Conservation (phyloP, 345 rosid species). For the Ailanthus altissimus region DNA sequence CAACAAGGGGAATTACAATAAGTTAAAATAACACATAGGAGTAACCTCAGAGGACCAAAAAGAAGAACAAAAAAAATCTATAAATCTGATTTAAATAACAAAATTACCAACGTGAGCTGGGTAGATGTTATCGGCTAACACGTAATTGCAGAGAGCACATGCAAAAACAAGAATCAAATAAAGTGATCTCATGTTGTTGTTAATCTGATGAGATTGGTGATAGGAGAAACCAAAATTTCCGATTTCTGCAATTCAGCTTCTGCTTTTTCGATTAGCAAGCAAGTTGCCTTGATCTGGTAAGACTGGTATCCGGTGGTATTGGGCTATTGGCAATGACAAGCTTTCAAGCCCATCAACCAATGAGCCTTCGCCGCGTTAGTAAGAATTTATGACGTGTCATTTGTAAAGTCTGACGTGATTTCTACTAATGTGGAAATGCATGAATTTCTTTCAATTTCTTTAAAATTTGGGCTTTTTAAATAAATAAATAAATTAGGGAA, state of each 20-base stretch:
- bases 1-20: too few species aligned
- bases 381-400: too few species aligned
- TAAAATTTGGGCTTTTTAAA: too few species aligned
- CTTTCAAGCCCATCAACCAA: conserved; percentile 19
- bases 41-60: background rate
- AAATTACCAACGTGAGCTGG: conserved; percentile 61
- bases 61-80: background rate
- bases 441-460: too few species aligned
- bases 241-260: background rate
- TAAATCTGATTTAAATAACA: background rate
- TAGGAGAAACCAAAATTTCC: too few species aligned
- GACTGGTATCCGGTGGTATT: background rate
- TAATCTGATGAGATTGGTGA: too few species aligned
- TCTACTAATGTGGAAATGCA: background rate
- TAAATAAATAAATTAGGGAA: too few species aligned
- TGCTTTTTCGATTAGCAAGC: too few species aligned
- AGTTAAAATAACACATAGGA: background rate
- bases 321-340: background rate
- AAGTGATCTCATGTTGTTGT: conserved; percentile 21
- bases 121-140: conserved; percentile 63
- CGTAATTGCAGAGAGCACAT: conserved; percentile 31
- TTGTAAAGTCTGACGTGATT: background rate
- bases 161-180: conserved; percentile 26
- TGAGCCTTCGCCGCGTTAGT: conserved; percentile 25
- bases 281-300: too few species aligned